Evolutionary conservation across 225 moss, liverwort and hornwort species (phyloP).

Genomic region (Sphagnum contortum): DNA sequence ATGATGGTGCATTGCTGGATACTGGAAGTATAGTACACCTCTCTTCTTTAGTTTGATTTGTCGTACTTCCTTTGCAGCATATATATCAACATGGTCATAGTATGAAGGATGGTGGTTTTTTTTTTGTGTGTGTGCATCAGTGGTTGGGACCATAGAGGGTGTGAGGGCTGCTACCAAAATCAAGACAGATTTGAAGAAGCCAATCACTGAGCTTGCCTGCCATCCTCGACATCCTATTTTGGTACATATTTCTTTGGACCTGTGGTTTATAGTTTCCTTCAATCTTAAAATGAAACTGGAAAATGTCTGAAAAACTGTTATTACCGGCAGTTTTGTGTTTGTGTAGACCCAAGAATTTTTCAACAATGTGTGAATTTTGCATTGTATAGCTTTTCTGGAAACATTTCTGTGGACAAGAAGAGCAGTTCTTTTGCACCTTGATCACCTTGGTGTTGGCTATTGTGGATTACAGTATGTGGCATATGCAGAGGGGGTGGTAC

Average conservation of each 20-base stretch:
- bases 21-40: background rate
- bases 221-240: conserved; percentile 89
- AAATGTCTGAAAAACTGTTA: too few species aligned
- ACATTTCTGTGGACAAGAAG: too few species aligned
- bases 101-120: too few species aligned
- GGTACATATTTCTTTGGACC: conserved; percentile 23
- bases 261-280: too few species aligned
- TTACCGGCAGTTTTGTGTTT: too few species aligned
- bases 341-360: too few species aligned
- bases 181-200: conserved; percentile 96
- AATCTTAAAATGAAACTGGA: too few species aligned
- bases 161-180: conserved; percentile 85
- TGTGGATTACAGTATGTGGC: conserved; percentile 73
- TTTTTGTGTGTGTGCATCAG: conserved; percentile 18
- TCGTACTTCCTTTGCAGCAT: too few species aligned
- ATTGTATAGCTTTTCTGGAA: too few species aligned
- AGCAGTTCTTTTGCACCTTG: too few species aligned
- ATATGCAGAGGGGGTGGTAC: conserved; percentile 87
- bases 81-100: too few species aligned
- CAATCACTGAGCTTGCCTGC: conserved; percentile 96
- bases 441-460: conserved; percentile 2
- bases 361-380: too few species aligned
- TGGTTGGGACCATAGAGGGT: conserved; percentile 98
- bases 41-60: background rate
- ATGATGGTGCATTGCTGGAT: background rate